Evolutionary conservation across 306 rosid species (phyloP), one percentile per base, ranked within the genome.

Genomic region (Mimosa pudica): DNA sequence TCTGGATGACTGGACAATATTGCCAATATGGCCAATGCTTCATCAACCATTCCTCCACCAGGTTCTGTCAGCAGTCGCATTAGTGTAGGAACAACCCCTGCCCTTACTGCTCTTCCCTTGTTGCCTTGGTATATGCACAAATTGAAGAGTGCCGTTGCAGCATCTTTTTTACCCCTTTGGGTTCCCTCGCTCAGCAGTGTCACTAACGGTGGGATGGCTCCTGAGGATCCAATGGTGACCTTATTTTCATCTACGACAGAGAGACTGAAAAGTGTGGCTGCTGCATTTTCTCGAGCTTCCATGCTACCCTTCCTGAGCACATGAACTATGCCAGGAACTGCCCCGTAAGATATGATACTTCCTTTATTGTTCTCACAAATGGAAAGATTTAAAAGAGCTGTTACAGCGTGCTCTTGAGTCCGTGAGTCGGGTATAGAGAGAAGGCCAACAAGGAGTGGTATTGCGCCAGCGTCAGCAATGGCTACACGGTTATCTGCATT

Each of bases 261-360:
- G 48, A 96, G 98, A 84, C 99, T 96, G 87, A 96, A 96, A 63
- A 96, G 98, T 67, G 99, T 96, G 20, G 99, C 99, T 1, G 99
- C 99, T 2, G 99, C 98, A 71, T 96, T 96, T 85, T 96, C 99
- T 75, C 98, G 93, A 6, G 99, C 99, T 82, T 96, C 99, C 99
- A 96, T 96, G 88, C 98, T 92, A 71, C 98, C 99, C 73, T 89
- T 89, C 85, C 85, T 93, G 74, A 96, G 94, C 78, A 96, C 97
- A 49, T 90, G 92, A 77, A 96, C 97, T 62, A 96, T 93, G 55
- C 96, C 99, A 55, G 98, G 99, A 81, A 96, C 90, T 63, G 98
- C 98, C 76, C 97, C 94, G 38, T 83, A 88, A 54, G 93, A 85
- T 60, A 91, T 87, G 38, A 93, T 96, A 89, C 88, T 85, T 82